Evolutionary conservation across 2,329 filamentous ascomycete species (phyloP), one percentile per base, ranked within the genome.

Genomic region (Sarocladiaceae sp.): DNA sequence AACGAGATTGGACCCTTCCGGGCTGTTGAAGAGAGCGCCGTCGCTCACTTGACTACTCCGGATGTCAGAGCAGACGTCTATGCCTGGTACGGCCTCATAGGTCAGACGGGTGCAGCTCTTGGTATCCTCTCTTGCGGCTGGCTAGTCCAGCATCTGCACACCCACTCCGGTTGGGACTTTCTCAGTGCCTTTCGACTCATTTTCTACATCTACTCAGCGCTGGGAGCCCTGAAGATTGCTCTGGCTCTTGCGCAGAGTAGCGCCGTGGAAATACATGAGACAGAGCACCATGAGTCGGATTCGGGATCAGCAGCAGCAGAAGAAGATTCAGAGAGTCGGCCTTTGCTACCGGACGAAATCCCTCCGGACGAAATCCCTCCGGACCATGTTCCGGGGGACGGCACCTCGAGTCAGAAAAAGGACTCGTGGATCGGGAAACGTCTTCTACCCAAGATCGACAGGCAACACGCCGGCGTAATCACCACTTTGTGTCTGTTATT

Each of bases 401-500:
- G n/a, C n/a, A 10, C 11, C 26, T 9, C 16, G 13, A n/a, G 7
- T 32, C 20, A 11, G 10, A 21, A 44, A 35, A 20, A 31, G 20
- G 19, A 33, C 19, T 11, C n/a, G n/a, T 41, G 37, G 37, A 3
- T 41, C n/a, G 10, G 23, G 19, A 20, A 43, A 11, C 32, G 33
- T 2, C 57, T 78, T n/a, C 58, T 84, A 23, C 73, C 78, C 1
- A 64, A 73, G 2, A 78, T 88, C 16, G 79, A 77, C 4, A 62
- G 60, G 3, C 65, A 75, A n/a, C 80, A 73, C 27, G 63, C 72
- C 6, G 54, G 64, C 1, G 69, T 81, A 23, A 66, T 85, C 5
- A 58, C 75, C 43, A 76, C 79, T 41, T 68, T 91, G 0, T 84
- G 80, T 55, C 61, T 83, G 6, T 65, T 91, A 2, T 83, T 88